Conservation (phyloP, 2,329 filamentous ascomycete genomes). For the Colletotrichum eleusines region DNA sequence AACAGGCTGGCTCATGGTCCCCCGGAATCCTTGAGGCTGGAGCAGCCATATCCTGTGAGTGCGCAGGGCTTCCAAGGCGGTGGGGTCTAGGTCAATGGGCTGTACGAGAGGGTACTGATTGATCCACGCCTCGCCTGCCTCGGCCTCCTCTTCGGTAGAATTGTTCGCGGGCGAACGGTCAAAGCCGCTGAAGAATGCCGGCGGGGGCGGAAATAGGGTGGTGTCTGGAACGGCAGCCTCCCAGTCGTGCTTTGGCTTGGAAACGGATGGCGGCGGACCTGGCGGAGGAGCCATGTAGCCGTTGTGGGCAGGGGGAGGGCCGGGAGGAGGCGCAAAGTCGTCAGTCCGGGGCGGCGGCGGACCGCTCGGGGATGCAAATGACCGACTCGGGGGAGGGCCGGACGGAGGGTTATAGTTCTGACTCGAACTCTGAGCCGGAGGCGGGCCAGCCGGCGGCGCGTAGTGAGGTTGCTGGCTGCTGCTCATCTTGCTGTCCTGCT, state of each 20-base stretch:
- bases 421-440: slow-evolving; percentile 20
- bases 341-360: slow-evolving; percentile 38
- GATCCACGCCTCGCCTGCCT: slow-evolving; percentile 76
- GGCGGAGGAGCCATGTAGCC: slow-evolving; percentile 53
- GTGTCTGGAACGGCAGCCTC: slow-evolving; percentile 78
- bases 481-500: slow-evolving; percentile 45
- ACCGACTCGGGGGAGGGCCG: slow-evolving; percentile 44
- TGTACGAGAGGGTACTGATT: slow-evolving; percentile 66
- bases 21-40: slow-evolving; percentile 61
- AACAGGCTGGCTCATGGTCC: slow-evolving; percentile 58
- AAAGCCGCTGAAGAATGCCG: slow-evolving; percentile 72
- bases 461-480: slow-evolving; percentile 44
- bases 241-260: slow-evolving; percentile 73
- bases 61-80: slow-evolving; percentile 61
- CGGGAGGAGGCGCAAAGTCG: slow-evolving; percentile 49
- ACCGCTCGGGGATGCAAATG: slow-evolving; percentile 43
- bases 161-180: slow-evolving; percentile 77
- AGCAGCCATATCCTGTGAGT: slow-evolving; percentile 67
- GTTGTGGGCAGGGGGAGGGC: slow-evolving; percentile 47
- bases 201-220: slow-evolving; percentile 78
- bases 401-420: slow-evolving; percentile 45
- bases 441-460: slow-evolving; percentile 45
- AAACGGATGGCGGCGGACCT: slow-evolving; percentile 47
- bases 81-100: slow-evolving; percentile 63
- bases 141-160: slow-evolving; percentile 72